Evolutionary conservation across 2,329 filamentous ascomycete species (phyloP).

Genomic region (Tricladium varicosporioides): DNA sequence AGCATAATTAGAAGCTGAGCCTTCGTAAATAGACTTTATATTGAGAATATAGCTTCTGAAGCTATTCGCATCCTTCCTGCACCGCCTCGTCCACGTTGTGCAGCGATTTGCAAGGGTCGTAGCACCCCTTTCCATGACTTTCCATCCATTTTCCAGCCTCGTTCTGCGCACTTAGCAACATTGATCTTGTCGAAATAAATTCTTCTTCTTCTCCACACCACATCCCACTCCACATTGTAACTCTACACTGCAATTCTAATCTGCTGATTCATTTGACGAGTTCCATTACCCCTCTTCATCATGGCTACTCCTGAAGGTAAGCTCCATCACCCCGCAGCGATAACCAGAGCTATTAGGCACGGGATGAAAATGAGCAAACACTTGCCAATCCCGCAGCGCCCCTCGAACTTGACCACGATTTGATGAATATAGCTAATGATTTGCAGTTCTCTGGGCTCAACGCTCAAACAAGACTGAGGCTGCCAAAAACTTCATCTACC

Average conservation of each 20-base stretch:
- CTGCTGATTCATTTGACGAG: not conserved
- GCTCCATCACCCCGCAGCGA: slow-evolving; percentile 17
- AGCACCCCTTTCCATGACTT: slow-evolving; percentile 6
- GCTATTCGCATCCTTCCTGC: not conserved
- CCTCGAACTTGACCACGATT: not conserved
- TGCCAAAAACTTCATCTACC: slow-evolving; percentile 90
- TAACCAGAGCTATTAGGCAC: not conserved
- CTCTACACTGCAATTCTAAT: not conserved
- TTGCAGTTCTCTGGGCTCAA: slow-evolving; percentile 92
- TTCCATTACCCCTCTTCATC: slow-evolving; percentile 3
- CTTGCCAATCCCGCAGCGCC: slow-evolving; percentile 2
- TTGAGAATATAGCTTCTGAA: not conserved
- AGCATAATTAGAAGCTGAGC: not conserved
- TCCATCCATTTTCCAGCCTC: slow-evolving; percentile 8
- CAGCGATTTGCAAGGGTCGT: not conserved
- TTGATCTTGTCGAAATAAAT: slow-evolving; percentile 7
- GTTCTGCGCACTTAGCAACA: slow-evolving; percentile 4
- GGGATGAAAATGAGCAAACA: not conserved
- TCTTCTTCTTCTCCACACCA: not conserved
- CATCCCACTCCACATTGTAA: not conserved
- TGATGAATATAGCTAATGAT: slow-evolving; percentile 16
- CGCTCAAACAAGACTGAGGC: slow-evolving; percentile 79
- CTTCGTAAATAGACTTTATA: not conserved
- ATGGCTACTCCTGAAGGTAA: slow-evolving; percentile 34
- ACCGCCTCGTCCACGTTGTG: not conserved